Evolutionary conservation across 192 early-diverging fungal genomes (phyloP), one percentile per base, ranked within the genome.

Genomic region (Phlyctochytrium arcticum): DNA sequence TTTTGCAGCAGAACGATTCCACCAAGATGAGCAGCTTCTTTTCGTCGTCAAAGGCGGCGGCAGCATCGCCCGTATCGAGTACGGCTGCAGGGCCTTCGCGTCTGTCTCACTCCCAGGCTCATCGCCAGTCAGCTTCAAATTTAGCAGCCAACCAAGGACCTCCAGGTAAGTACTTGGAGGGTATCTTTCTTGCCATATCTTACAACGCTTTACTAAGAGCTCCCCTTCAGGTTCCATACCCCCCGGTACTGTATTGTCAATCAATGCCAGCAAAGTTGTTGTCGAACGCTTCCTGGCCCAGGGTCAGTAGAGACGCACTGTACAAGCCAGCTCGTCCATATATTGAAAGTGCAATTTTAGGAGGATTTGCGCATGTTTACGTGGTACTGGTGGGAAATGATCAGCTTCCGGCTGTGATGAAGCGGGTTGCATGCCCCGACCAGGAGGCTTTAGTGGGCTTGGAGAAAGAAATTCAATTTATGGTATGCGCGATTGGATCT

Each of bases 281-380:
- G 83, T 91, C 19, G 86, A 92, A 36, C 78, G 83, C 12, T 91
- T 82, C 74, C 76, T 92, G 27, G 89, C 90, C 23, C 87, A 91
- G 74, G 88, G 88, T 89, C 24, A 44, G 47, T 36, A 31, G 7
- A 44, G 12, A 44, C n/a, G 19, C 30, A 15, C 44, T 32, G 12
- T 15, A 32, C 48, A 72, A 54, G 17, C 29, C 19, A 10, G 15
- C 21, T 12, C 19, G 19, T 26, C 9, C 54, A n/a, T n/a, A n/a
- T n/a, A n/a, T n/a, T n/a, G n/a, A n/a, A 15, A 36, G 21, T 48
- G n/a, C 10, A 12, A 15, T 56, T 36, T 2, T 51, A 89, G 92
- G 95, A 46, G 93, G 92, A 5, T 91, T 93, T 64, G 92, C 95
- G 9, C 90, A 96, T 75, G 87, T 98, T 23, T 98, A 98, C 65